These are phyloP conservation scores for Aureobasidium namibiae DNA, from an alignment of 2,329 filamentous ascomycete species.

Conservation along the genomic window DNA sequence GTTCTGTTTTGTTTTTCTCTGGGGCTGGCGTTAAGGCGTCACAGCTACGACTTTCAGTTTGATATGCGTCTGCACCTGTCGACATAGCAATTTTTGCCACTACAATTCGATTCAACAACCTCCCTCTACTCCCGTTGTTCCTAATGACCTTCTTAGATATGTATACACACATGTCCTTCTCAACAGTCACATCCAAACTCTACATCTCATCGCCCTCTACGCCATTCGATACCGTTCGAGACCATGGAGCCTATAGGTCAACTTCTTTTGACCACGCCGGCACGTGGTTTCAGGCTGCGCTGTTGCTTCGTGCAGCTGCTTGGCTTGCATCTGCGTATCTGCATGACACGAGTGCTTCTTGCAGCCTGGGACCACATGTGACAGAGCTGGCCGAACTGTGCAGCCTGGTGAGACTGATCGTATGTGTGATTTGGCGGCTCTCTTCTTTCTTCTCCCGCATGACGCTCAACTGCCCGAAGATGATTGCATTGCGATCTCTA, in stretches of 20 bases:
- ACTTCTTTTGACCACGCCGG: no score
- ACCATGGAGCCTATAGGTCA: no score
- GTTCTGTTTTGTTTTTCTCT: not conserved
- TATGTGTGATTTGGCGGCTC: no score
- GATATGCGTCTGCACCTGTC: not conserved
- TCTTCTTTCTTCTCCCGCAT: not conserved
- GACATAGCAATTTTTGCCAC: constrained; percentile 8
- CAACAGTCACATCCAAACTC: not conserved
- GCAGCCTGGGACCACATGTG: not conserved
- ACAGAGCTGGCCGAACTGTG: not conserved
- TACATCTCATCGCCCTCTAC: not conserved
- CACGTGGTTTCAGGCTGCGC: no score
- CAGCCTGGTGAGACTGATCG: not conserved
- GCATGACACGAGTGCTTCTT: not conserved
- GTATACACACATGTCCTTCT: not conserved
- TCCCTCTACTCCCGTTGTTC: not conserved
- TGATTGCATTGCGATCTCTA: not conserved
- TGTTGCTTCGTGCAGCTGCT: no score
- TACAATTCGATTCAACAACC: constrained; percentile 2
- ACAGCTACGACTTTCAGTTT: not conserved
- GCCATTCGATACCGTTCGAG: not conserved
- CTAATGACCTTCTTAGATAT: not conserved
- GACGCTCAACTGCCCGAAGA: not conserved
- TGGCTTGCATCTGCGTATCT: no score
- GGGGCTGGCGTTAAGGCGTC: constrained; percentile 2